Evolutionary conservation across 202 grass and related monocot genomes (phyloP).

Genomic region (Panicum virgatum): DNA sequence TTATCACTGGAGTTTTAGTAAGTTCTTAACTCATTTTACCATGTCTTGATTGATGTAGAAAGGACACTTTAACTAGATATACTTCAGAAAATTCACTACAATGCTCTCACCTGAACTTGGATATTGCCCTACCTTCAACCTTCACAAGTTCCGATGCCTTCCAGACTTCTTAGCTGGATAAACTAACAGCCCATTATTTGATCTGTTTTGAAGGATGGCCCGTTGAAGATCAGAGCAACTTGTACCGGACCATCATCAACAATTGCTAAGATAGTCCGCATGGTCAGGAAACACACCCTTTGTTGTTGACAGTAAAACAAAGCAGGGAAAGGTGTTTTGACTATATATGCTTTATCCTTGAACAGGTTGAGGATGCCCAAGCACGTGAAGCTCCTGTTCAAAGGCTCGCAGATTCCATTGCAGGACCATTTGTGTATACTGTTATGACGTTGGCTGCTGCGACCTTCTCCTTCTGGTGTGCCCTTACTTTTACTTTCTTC

Average conservation of each 20-base stretch:
- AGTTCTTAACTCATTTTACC: neutral
- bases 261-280: conserved; percentile 95
- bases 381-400: conserved; percentile 90
- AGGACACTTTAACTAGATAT: conserved; percentile 5
- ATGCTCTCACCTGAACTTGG: neutral
- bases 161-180: conserved; percentile 14
- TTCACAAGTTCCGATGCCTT: neutral
- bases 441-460: conserved; percentile 81
- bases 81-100: neutral
- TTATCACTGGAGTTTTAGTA: neutral
- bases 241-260: conserved; percentile 86
- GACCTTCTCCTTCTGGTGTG: conserved; percentile 91
- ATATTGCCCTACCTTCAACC: neutral
- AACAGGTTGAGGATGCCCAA: conserved; percentile 97
- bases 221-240: conserved; percentile 78
- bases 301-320: conserved; percentile 22
- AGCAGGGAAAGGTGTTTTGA: neutral
- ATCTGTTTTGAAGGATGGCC: conserved; percentile 75
- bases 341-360: conserved; percentile 18
- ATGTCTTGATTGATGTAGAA: neutral
- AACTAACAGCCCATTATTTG: conserved; percentile 25
- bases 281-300: conserved; percentile 53
- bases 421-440: conserved; percentile 95
- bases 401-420: conserved; percentile 94
- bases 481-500: conserved; percentile 25